Conservation (phyloP, 176 grass and related monocot genomes). For the Thinopyrum elongatum region DNA sequence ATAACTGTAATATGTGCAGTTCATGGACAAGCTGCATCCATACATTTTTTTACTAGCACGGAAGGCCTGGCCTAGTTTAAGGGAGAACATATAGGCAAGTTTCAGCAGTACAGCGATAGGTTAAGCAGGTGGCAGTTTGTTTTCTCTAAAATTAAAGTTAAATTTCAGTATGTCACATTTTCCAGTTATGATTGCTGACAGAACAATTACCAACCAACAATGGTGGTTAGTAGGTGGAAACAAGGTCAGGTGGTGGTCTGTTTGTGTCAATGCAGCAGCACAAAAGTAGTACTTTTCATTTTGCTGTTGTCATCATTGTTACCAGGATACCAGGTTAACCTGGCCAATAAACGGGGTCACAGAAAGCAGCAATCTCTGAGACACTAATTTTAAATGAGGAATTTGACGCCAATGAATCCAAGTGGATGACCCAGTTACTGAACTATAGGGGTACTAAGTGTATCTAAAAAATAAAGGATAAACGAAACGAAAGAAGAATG, state of each 20-base stretch:
- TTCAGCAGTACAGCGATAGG: neutral
- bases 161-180: neutral
- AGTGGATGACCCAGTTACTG: neutral
- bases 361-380: neutral
- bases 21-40: slow-evolving; percentile 4
- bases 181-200: neutral
- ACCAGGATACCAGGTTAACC: neutral
- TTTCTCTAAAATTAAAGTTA: neutral
- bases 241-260: neutral
- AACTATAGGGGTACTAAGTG: neutral
- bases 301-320: neutral
- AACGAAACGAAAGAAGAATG: neutral
- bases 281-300: slow-evolving; percentile 4
- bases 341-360: neutral
- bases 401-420: neutral
- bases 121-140: slow-evolving; percentile 6
- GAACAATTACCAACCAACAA: slow-evolving; percentile 13
- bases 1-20: neutral
- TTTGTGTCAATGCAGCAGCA: neutral
- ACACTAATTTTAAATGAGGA: neutral
- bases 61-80: neutral
- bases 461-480: neutral
- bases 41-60: neutral
- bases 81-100: neutral
- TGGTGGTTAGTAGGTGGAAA: neutral